Conservation (phyloP, 768 basidiomycete genomes). For the Pleurotus ostreatus region DNA sequence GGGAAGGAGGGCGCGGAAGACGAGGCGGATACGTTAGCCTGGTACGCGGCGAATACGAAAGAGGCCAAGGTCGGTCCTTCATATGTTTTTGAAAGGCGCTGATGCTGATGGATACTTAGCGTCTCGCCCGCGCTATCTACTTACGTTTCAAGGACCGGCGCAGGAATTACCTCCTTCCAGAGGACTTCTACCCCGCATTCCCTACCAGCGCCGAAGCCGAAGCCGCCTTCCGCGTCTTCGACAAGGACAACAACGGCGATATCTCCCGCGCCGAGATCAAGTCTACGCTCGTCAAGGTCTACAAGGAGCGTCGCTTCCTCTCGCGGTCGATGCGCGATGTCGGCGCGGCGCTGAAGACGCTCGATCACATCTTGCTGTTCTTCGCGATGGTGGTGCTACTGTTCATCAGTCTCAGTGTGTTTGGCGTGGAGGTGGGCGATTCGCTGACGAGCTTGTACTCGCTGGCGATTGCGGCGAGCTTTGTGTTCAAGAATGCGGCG, state of each 20-base stretch:
- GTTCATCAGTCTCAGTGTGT: slow-evolving; percentile 71
- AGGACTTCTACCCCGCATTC: slow-evolving; percentile 72
- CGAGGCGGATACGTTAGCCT: slow-evolving; percentile 29
- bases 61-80: slow-evolving; percentile 58
- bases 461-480: slow-evolving; percentile 68
- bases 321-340: slow-evolving; percentile 77
- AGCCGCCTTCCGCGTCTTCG: slow-evolving; percentile 71
- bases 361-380: slow-evolving; percentile 60
- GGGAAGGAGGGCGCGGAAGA: slow-evolving; percentile 41
- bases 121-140: slow-evolving; percentile 66
- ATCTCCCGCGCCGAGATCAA: slow-evolving; percentile 76
- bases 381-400: slow-evolving; percentile 63
- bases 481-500: slow-evolving; percentile 76
- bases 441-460: slow-evolving; percentile 73
- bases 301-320: slow-evolving; percentile 76
- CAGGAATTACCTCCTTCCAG: slow-evolving; percentile 59
- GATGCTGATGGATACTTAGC: slow-evolving; percentile 27
- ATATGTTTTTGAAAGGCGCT: neutral
- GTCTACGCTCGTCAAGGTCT: slow-evolving; percentile 59
- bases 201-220: slow-evolving; percentile 49
- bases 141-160: slow-evolving; percentile 50
- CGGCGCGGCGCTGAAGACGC: slow-evolving; percentile 57
- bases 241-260: slow-evolving; percentile 75
- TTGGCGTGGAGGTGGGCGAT: slow-evolving; percentile 61
- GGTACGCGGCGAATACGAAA: slow-evolving; percentile 50